phyloP scores from a whole-genome alignment of 2,329 filamentous ascomycete genomes.

The Aspergillus sp. region DNA sequence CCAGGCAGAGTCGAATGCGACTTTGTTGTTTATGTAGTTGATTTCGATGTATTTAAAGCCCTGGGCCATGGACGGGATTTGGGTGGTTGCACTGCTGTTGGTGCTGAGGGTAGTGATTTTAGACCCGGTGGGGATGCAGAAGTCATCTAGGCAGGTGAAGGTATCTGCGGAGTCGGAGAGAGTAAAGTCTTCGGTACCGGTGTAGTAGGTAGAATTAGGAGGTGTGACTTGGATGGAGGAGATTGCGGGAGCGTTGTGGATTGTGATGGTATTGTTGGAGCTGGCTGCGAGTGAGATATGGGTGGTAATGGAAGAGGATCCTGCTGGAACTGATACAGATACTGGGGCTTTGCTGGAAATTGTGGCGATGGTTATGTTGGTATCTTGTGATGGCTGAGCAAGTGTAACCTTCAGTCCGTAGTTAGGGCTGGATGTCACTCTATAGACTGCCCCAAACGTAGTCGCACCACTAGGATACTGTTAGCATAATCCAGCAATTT shows the following conservation, averaged over 20 bases:
- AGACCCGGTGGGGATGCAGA: conserved; percentile 46
- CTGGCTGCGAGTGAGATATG: conserved; percentile 23
- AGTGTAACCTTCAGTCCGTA: conserved; percentile 22
- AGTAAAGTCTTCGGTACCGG: conserved; percentile 34
- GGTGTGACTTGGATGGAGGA: conserved; percentile 23
- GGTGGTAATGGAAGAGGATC: conserved; percentile 6
- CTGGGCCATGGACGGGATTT: conserved; percentile 33
- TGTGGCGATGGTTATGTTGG: conserved; percentile 8
- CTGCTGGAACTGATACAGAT: neutral
- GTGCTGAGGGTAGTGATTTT: conserved; percentile 45
- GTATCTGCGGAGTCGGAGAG: conserved; percentile 37
- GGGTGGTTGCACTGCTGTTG: conserved; percentile 33
- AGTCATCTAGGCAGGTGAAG: conserved; percentile 34
- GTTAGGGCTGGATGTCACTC: conserved; percentile 26
- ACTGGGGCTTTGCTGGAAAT: neutral
- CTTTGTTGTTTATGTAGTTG: conserved; percentile 56
- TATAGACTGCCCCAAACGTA: conserved; percentile 26
- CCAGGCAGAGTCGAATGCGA: conserved; percentile 46
- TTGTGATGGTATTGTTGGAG: conserved; percentile 26
- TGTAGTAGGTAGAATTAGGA: conserved; percentile 41
- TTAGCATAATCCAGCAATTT: neutral
- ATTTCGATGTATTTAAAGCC: conserved; percentile 46
- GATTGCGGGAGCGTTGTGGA: conserved; percentile 18
- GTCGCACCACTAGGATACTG: conserved; percentile 9
- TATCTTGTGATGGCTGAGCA: neutral